phyloP scores from a whole-genome alignment of 164 flowering plant genomes.

The Litsea cubeba region DNA sequence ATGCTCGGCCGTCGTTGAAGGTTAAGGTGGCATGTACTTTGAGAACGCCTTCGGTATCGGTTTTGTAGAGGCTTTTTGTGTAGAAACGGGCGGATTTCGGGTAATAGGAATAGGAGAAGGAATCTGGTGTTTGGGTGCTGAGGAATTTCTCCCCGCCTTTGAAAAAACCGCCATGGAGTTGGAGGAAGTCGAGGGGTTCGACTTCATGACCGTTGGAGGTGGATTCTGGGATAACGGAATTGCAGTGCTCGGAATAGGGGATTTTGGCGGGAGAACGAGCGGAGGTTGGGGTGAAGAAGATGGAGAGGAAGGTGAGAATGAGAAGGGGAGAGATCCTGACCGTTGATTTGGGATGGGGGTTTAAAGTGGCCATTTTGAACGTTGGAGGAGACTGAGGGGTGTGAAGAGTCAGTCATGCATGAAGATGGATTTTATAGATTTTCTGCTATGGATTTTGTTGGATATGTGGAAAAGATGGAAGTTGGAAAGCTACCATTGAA shows the following conservation, averaged over 20 bases:
- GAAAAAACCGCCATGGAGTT: slow-evolving; percentile 10
- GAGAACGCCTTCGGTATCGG: slow-evolving; percentile 18
- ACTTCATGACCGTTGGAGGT: neutral
- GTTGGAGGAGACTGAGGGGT: neutral
- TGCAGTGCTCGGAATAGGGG: slow-evolving; percentile 18
- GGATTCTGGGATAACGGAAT: slow-evolving; percentile 15
- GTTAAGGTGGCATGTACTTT: slow-evolving; percentile 14
- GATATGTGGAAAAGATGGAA: no score
- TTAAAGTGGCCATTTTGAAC: neutral
- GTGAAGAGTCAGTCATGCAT: neutral
- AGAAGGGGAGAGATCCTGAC: neutral
- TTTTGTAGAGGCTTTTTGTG: neutral
- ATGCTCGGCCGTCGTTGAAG: neutral
- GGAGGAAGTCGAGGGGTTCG: neutral
- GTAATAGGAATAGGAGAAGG: slow-evolving; percentile 2
- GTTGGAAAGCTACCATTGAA: no score
- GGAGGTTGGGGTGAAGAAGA: neutral
- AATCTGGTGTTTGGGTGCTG: neutral
- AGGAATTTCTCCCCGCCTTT: slow-evolving; percentile 17
- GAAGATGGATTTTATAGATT: no score
- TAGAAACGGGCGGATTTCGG: slow-evolving; percentile 7
- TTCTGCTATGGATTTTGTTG: no score
- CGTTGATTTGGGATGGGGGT: neutral
- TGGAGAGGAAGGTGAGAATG: neutral
- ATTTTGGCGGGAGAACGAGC: neutral